Evolutionary conservation across 2,329 filamentous ascomycete species (phyloP).

Genomic region (Xylaria sp.): DNA sequence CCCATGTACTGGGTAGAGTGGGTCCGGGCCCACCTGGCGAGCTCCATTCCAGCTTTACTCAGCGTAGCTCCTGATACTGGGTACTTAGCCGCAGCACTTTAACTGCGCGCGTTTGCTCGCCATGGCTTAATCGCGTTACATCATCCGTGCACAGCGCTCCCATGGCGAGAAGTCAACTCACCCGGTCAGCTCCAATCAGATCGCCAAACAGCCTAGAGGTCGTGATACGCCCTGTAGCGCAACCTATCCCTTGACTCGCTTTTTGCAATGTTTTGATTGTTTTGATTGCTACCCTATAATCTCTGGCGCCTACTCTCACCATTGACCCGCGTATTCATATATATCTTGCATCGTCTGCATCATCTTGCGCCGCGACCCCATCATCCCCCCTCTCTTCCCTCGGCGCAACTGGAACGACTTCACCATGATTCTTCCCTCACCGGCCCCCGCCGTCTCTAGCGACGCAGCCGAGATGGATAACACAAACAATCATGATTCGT

Average conservation of each 20-base stretch:
- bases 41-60: too few species aligned
- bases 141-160: neutral
- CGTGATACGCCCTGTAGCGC: too few species aligned
- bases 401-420: neutral
- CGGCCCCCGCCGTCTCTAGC: constrained; percentile 36
- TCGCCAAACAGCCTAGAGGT: too few species aligned
- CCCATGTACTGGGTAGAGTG: too few species aligned
- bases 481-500: constrained; percentile 26
- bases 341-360: neutral
- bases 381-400: neutral
- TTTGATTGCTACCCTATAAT: neutral
- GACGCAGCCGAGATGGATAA: constrained; percentile 32
- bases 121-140: constrained; percentile 5
- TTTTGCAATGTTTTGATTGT: too few species aligned
- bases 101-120: too few species aligned
- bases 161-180: too few species aligned
- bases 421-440: constrained; percentile 46
- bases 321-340: neutral
- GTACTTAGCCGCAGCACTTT: too few species aligned
- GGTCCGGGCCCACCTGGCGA: too few species aligned
- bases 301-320: neutral
- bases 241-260: too few species aligned
- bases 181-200: too few species aligned
- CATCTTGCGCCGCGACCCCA: neutral
- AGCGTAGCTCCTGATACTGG: too few species aligned